phyloP scores from a whole-genome alignment of 1,139 yeast genomes.

The Tardiomyces blankii region DNA sequence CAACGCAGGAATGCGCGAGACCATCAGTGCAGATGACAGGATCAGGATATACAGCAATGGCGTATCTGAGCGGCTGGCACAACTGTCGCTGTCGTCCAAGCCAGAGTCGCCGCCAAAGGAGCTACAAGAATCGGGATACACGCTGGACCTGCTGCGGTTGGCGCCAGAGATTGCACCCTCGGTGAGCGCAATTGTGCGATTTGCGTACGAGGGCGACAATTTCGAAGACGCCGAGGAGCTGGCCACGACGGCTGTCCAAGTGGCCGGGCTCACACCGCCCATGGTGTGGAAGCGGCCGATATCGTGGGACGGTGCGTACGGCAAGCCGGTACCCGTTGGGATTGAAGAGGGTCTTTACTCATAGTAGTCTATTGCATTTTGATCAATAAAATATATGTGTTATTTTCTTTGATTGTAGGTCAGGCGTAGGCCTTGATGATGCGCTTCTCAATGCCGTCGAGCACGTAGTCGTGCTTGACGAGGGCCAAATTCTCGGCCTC shows the following conservation, averaged over 20 bases:
- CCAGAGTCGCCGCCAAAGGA: not conserved
- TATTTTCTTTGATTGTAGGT: not conserved
- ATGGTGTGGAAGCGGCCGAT: slow-evolving; percentile 42
- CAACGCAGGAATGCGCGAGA: slow-evolving; percentile 36
- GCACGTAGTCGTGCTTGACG: slow-evolving; percentile 44
- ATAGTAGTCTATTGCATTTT: slow-evolving; percentile 17
- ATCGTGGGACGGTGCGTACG: slow-evolving; percentile 84
- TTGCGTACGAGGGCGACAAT: slow-evolving; percentile 87
- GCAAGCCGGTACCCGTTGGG: slow-evolving; percentile 57
- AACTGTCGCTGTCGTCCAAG: slow-evolving; percentile 8
- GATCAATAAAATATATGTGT: not conserved
- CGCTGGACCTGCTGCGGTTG: slow-evolving; percentile 11
- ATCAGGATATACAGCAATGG: slow-evolving; percentile 4
- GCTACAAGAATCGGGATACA: slow-evolving; percentile 1
- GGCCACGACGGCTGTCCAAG: slow-evolving; percentile 32
- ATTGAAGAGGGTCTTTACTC: slow-evolving; percentile 72
- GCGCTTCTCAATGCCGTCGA: slow-evolving; percentile 57
- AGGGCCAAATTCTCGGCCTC: slow-evolving; percentile 75
- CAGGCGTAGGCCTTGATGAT: slow-evolving; percentile 27
- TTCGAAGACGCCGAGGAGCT: slow-evolving; percentile 55
- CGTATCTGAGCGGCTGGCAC: slow-evolving; percentile 13
- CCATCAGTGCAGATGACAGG: slow-evolving; percentile 5
- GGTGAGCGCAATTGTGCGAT: slow-evolving; percentile 24
- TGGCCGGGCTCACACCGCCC: slow-evolving; percentile 18
- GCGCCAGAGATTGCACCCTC: slow-evolving; percentile 4